Evolutionary conservation across 495 filamentous ascomycete species (phyloP), one percentile per base, ranked within the genome.

Genomic region (Penicillium paxilli): DNA sequence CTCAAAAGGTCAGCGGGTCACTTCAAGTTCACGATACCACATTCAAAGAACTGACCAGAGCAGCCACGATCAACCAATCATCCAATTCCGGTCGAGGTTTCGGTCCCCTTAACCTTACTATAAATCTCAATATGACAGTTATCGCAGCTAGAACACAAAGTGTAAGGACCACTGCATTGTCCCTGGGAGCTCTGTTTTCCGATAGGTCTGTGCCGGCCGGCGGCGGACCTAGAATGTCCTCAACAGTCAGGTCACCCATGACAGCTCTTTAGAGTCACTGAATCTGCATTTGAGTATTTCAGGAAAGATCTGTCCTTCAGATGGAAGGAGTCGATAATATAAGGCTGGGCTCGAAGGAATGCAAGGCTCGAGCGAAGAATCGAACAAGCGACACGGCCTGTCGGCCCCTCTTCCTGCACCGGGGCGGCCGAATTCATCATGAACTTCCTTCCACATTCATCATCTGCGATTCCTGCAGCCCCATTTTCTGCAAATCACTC

Each of bases 131-230:
- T 8, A 38, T 11, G 2, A 61, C 53, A 4, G 20, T 32, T 4
- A 55, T 0, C 12, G 30, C 26, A 12, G 55, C 41, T 20, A 63
- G 2, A n/a, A 20, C 33, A 19, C 37, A 59, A 14, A 59, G 40
- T 0, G 49, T 5, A 23, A 52, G 48, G 0, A 63, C 60, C 11
- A 46, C 46, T 6, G 44, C 49, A 48, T 56, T 63, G 1, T 63
- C 44, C 14, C 17, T 38, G 10, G 17, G 25, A 10, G 23, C 41
- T n/a, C 51, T 28, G 25, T 49, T 47, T 10, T 51, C 47, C 3
- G 21, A 24, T 14, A 62, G 55, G 32, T 62, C 52, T n/a, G 58
- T 24, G n/a, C 30, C 30, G 14, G 47, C 41, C 23, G 55, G 59
- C 14, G 55, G 44, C 5, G 54, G 50, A 19, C 54, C 54, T 10